These are phyloP conservation scores for Neospermospora avenae DNA, from an alignment of 2,329 filamentous ascomycete genomes.

Conservation along the genomic window DNA sequence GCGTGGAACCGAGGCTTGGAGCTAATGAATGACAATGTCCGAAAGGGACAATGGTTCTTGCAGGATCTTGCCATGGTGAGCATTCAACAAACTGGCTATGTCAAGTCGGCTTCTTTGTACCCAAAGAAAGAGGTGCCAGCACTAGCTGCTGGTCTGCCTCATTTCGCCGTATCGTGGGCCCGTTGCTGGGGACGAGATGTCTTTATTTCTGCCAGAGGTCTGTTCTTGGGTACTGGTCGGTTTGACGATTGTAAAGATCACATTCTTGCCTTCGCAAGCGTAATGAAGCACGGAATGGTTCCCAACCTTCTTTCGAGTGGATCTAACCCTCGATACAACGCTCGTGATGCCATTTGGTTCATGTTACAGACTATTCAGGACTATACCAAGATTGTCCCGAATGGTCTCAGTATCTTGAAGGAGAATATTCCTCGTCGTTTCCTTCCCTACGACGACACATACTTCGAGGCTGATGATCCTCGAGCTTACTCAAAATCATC, in stretches of 20 bases:
- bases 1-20: slow-evolving; percentile 75
- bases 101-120: slow-evolving; percentile 88
- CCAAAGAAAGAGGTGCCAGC: slow-evolving; percentile 81
- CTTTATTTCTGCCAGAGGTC: slow-evolving; percentile 88
- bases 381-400: slow-evolving; percentile 76
- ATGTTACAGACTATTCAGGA: slow-evolving; percentile 96
- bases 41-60: slow-evolving; percentile 81
- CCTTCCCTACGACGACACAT: slow-evolving; percentile 92
- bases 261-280: slow-evolving; percentile 90
- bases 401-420: slow-evolving; percentile 70
- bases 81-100: slow-evolving; percentile 82
- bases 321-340: slow-evolving; percentile 86
- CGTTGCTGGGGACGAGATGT: slow-evolving; percentile 97
- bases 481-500: slow-evolving; percentile 83
- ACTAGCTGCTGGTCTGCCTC: slow-evolving; percentile 86
- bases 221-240: slow-evolving; percentile 87
- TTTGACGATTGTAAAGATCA: slow-evolving; percentile 90
- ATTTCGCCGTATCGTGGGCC: slow-evolving; percentile 92
- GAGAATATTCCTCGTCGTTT: slow-evolving; percentile 81
- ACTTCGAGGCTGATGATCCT: slow-evolving; percentile 78
- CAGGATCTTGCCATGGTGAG: slow-evolving; percentile 89
- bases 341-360: slow-evolving; percentile 96
- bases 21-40: slow-evolving; percentile 74
- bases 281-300: slow-evolving; percentile 97
- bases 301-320: slow-evolving; percentile 89